These are phyloP conservation scores for Epichloe scottii DNA, from an alignment of 2,329 filamentous ascomycete species.

Conservation along the genomic window DNA sequence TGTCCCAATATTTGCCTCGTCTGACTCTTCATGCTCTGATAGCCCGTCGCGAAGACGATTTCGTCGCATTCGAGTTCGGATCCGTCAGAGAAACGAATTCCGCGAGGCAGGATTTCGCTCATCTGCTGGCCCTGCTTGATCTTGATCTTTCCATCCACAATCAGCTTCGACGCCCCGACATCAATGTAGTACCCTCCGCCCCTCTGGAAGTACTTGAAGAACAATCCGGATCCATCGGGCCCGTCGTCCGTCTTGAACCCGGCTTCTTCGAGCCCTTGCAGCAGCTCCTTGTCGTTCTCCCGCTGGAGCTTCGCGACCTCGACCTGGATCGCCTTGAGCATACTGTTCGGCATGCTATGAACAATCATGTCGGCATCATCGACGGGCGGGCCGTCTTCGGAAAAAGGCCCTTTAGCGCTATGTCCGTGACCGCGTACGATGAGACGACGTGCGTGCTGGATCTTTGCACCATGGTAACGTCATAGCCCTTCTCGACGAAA, in stretches of 20 bases:
- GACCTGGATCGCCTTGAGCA: conserved; percentile 47
- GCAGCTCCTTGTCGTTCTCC: conserved; percentile 24
- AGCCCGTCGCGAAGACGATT: conserved; percentile 51
- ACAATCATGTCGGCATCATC: conserved; percentile 54
- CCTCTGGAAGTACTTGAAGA: conserved; percentile 50
- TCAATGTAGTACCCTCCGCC: conserved; percentile 63
- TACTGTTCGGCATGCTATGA: conserved; percentile 43
- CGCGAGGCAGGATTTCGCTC: conserved; percentile 31
- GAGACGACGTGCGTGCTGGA: conserved; percentile 52
- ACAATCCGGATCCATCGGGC: conserved; percentile 42
- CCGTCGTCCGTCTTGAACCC: conserved; percentile 51
- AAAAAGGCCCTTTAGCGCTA: conserved; percentile 40
- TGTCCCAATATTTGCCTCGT: conserved; percentile 51
- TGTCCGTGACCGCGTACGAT: conserved; percentile 36
- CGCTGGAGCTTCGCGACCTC: conserved; percentile 23
- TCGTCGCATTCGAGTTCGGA: conserved; percentile 46
- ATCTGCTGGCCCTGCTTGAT: conserved; percentile 48
- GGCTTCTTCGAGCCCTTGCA: conserved; percentile 35
- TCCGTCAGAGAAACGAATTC: conserved; percentile 40
- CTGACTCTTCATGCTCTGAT: conserved; percentile 55
- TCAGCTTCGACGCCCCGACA: conserved; percentile 49
- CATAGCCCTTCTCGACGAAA: conserved; percentile 51
- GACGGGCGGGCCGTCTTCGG: conserved; percentile 40
- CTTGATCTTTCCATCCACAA: conserved; percentile 51
- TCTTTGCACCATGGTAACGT: conserved; percentile 58